Evolutionary conservation across 495 filamentous ascomycete species (phyloP).

Genomic region (Annulohypoxylon bovei): DNA sequence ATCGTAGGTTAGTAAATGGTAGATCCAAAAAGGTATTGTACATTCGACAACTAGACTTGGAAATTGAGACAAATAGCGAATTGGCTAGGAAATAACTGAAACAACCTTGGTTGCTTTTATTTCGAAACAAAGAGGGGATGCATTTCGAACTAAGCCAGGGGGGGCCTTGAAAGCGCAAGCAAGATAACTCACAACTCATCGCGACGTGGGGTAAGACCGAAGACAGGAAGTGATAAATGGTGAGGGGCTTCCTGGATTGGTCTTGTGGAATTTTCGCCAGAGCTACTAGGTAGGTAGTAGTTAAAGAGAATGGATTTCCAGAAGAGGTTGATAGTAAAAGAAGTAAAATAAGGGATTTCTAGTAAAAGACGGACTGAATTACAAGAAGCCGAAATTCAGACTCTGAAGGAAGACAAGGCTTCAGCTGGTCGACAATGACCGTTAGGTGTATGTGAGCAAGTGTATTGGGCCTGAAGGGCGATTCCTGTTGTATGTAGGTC

Average conservation of each 20-base stretch:
- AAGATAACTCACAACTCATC: slow-evolving; percentile 49
- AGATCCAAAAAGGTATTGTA: background rate
- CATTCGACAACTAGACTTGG: slow-evolving; percentile 22
- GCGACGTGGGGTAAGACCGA: slow-evolving; percentile 43
- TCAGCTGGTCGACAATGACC: slow-evolving; percentile 6
- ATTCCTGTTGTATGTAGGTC: background rate
- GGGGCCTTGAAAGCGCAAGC: slow-evolving; percentile 11
- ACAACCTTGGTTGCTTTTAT: slow-evolving; percentile 14
- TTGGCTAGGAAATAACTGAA: slow-evolving; percentile 10
- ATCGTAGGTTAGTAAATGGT: slow-evolving; percentile 24
- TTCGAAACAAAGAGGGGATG: slow-evolving; percentile 15
- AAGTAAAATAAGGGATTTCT: no score
- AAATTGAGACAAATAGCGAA: slow-evolving; percentile 14
- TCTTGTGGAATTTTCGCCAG: slow-evolving; percentile 10
- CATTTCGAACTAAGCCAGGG: slow-evolving; percentile 3
- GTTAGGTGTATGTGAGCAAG: background rate
- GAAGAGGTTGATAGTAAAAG: background rate
- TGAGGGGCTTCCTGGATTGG: slow-evolving; percentile 16
- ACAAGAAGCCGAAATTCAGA: background rate
- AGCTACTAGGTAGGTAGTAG: background rate
- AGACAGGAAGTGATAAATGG: slow-evolving; percentile 15
- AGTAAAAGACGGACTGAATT: background rate
- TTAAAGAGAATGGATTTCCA: background rate
- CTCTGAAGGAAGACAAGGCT: background rate
- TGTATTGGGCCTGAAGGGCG: slow-evolving; percentile 8